These are phyloP conservation scores for Mollisia scopiformis DNA, from an alignment of 2,329 filamentous ascomycete species.

Conservation along the genomic window DNA sequence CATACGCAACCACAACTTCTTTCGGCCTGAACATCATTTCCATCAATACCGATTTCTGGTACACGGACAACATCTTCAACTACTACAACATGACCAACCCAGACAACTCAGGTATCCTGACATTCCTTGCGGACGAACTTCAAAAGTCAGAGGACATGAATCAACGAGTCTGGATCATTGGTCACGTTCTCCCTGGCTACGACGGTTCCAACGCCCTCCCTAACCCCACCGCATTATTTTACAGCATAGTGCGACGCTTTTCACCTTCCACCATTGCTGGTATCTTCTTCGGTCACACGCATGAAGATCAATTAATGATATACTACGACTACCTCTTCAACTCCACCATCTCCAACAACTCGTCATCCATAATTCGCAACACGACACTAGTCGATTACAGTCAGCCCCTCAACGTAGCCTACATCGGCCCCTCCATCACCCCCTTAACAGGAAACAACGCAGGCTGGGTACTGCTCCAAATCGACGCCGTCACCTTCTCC, in stretches of 20 bases:
- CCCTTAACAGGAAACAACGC: conserved; percentile 35
- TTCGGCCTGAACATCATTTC: conserved; percentile 31
- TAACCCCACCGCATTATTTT: conserved; percentile 33
- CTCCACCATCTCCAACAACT: background rate
- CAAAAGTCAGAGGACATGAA: conserved; percentile 28
- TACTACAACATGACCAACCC: conserved; percentile 33
- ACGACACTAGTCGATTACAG: conserved; percentile 30
- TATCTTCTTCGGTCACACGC: conserved; percentile 31
- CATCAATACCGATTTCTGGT: conserved; percentile 36
- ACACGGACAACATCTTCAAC: conserved; percentile 32
- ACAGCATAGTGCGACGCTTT: conserved; percentile 31
- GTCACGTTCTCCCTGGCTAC: conserved; percentile 31
- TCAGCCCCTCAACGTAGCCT: conserved; percentile 30
- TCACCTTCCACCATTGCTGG: conserved; percentile 26
- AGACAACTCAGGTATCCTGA: conserved; percentile 28
- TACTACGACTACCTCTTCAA: conserved; percentile 32
- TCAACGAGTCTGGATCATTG: conserved; percentile 34
- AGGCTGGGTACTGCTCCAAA: conserved; percentile 32
- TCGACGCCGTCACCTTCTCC: conserved; percentile 33
- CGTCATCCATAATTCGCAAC: conserved; percentile 10
- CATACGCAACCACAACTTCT: conserved; percentile 10
- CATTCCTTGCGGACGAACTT: conserved; percentile 30
- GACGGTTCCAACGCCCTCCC: conserved; percentile 28
- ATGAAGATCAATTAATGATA: conserved; percentile 34
- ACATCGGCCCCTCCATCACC: conserved; percentile 34